These are phyloP conservation scores for Scedosporium boydii DNA, from an alignment of 2,329 filamentous ascomycete genomes.

Conservation along the genomic window DNA sequence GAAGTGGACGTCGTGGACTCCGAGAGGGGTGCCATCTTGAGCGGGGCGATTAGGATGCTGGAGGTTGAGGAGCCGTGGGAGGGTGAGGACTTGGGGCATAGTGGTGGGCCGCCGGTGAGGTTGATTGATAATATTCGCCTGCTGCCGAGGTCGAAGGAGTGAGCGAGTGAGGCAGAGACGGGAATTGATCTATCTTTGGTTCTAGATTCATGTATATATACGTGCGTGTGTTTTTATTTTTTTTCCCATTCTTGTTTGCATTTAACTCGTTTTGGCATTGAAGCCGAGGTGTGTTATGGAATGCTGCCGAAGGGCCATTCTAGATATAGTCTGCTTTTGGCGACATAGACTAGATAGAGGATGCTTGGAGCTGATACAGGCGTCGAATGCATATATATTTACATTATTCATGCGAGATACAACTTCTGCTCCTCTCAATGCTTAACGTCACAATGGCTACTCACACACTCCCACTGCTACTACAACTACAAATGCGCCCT, in stretches of 20 bases:
- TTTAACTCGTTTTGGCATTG: too few species aligned
- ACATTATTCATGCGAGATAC: too few species aligned
- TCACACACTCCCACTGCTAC: neutral
- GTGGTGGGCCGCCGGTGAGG: constrained; percentile 65
- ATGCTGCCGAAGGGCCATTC: too few species aligned
- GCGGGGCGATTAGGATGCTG: constrained; percentile 83
- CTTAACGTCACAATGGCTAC: neutral
- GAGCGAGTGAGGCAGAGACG: neutral
- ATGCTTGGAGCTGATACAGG: too few species aligned
- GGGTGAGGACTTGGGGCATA: constrained; percentile 67
- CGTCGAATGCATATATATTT: too few species aligned
- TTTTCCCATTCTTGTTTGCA: too few species aligned
- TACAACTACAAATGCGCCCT: constrained; percentile 37
- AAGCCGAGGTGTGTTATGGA: too few species aligned
- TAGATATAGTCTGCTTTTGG: too few species aligned
- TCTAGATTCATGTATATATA: too few species aligned
- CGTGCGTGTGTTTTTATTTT: too few species aligned
- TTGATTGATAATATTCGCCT: constrained; percentile 91
- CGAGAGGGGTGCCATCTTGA: constrained; percentile 68
- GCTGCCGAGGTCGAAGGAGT: constrained; percentile 22
- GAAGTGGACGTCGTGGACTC: constrained; percentile 67
- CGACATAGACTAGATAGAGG: too few species aligned
- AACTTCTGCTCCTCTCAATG: neutral
- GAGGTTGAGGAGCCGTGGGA: constrained; percentile 61
- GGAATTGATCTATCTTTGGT: too few species aligned